Conservation (phyloP, 371 early-diverging fungal species). For the Syncephalis fuscata region DNA sequence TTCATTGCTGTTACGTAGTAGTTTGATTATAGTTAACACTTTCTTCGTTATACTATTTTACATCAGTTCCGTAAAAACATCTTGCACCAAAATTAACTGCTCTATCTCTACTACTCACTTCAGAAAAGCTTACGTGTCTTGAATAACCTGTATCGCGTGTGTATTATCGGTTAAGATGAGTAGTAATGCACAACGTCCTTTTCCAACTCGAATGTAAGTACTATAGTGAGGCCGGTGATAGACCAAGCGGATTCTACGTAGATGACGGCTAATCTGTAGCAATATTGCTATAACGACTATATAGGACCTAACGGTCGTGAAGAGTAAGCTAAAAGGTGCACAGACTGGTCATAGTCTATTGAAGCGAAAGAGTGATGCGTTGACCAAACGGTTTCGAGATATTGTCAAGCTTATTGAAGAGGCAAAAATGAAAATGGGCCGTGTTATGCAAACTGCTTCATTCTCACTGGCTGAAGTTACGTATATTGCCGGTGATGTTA, state of each 20-base stretch:
- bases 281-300: not conserved
- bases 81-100: no score
- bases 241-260: not conserved
- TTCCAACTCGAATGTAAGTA: conserved; percentile 79
- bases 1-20: no score
- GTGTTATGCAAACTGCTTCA: conserved; percentile 93
- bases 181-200: conserved; percentile 8
- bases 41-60: no score
- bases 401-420: conserved; percentile 93
- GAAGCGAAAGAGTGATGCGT: conserved; percentile 96
- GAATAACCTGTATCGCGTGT: no score
- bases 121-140: no score
- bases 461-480: conserved; percentile 97
- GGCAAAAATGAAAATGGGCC: conserved; percentile 62
- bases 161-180: no score
- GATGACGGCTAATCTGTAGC: not conserved
- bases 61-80: no score
- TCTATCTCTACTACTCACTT: no score
- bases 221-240: not conserved
- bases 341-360: conserved; percentile 96
- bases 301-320: conserved; percentile 89
- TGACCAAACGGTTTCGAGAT: conserved; percentile 87
- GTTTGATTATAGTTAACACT: no score
- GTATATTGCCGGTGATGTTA: conserved; percentile 94
- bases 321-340: conserved; percentile 92